Conservation (phyloP, 345 rosid species). For the Turnera subulata region DNA sequence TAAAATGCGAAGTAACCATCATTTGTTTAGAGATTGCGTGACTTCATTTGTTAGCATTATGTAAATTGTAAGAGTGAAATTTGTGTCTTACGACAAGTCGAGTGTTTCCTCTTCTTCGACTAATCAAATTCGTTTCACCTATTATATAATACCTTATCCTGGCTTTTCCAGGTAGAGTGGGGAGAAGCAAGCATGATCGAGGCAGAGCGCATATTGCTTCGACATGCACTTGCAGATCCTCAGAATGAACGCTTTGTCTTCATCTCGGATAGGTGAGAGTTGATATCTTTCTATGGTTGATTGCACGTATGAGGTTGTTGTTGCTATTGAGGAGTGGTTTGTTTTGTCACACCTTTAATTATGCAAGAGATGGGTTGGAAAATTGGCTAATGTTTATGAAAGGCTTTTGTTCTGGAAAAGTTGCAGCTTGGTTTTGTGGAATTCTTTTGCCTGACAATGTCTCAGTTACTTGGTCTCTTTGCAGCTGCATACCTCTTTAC, state of each 20-base stretch:
- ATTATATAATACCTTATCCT: too few species aligned
- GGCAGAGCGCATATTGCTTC: slow-evolving; percentile 90
- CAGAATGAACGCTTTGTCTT: slow-evolving; percentile 79
- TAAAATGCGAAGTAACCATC: too few species aligned
- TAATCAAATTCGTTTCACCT: too few species aligned
- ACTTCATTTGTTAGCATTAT: too few species aligned
- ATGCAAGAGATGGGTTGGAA: background rate
- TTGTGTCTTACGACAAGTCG: too few species aligned
- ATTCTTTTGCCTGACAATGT: slow-evolving; percentile 28
- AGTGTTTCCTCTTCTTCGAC: too few species aligned
- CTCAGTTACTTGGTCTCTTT: slow-evolving; percentile 39
- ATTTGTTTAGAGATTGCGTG: too few species aligned
- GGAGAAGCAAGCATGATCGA: slow-evolving; percentile 91
- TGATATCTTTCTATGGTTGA: background rate
- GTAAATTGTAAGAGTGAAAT: too few species aligned
- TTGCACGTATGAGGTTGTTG: background rate
- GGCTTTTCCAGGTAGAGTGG: slow-evolving; percentile 80
- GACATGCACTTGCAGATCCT: slow-evolving; percentile 81
- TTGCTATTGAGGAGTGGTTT: too few species aligned
- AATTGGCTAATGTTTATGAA: too few species aligned
- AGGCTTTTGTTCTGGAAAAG: too few species aligned
- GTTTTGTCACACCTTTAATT: background rate
- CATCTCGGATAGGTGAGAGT: slow-evolving; percentile 83
- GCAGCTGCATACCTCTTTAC: slow-evolving; percentile 97
- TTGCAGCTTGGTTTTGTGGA: too few species aligned